phyloP scores from a whole-genome alignment of 768 basidiomycete genomes.

The Trametes villosa region DNA sequence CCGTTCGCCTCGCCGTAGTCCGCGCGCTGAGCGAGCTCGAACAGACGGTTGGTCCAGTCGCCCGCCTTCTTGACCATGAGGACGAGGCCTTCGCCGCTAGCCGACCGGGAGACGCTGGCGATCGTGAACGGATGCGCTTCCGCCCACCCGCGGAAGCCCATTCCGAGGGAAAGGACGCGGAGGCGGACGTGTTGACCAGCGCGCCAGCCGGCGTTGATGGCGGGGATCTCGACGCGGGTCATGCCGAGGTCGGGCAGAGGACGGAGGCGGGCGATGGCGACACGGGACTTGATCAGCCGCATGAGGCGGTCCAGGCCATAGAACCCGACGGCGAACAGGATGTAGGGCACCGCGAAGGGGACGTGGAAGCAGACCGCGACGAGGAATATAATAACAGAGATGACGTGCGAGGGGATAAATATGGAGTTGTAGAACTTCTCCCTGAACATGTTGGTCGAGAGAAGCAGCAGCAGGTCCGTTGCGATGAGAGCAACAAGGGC shows the following conservation, averaged over 20 bases:
- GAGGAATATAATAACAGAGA: constrained; percentile 57
- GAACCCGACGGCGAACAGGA: constrained; percentile 42
- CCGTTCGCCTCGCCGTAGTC: constrained; percentile 38
- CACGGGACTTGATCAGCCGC: constrained; percentile 52
- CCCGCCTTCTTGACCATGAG: constrained; percentile 56
- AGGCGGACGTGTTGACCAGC: constrained; percentile 65
- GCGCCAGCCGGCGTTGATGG: constrained; percentile 56
- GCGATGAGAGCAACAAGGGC: constrained; percentile 52
- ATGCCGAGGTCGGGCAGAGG: constrained; percentile 49
- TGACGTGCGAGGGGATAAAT: constrained; percentile 64
- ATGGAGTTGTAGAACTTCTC: constrained; percentile 59
- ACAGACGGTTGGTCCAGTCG: constrained; percentile 52
- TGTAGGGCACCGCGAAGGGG: constrained; percentile 44
- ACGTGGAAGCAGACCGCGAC: constrained; percentile 49
- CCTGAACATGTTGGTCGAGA: constrained; percentile 62
- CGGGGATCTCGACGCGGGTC: constrained; percentile 51
- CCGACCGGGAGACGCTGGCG: constrained; percentile 22
- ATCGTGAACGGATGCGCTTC: constrained; percentile 49
- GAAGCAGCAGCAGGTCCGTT: constrained; percentile 61
- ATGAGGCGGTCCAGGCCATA: constrained; percentile 51
- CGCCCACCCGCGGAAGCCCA: constrained; percentile 44
- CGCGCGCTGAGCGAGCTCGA: constrained; percentile 43
- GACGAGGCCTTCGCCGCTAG: constrained; percentile 49
- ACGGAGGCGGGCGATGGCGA: constrained; percentile 47
- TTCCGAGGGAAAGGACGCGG: constrained; percentile 45